Evolutionary conservation across 2,329 filamentous ascomycete species (phyloP), one percentile per base, ranked within the genome.

Genomic region (Dendryphion nanum): DNA sequence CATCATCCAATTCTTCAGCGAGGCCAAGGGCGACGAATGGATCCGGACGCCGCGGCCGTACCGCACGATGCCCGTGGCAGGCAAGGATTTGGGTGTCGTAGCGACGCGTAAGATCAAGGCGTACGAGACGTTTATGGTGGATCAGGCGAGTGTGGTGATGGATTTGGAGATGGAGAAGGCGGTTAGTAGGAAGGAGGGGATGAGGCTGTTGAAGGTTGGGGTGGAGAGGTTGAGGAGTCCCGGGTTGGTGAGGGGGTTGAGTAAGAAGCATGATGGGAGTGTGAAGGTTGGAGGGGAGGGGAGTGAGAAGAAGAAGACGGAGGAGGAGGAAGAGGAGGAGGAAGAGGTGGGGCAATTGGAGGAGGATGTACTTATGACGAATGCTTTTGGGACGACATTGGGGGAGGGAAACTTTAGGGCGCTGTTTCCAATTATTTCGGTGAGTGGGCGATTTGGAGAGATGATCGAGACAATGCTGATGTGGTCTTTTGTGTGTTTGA

Each of bases 101-200:
- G 50, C 52, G 1, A 53, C 50, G 8, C 28, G 52, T 0, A 40
- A 29, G 15, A 56, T 57, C 8, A 23, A 33, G 17, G 40, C 45
- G 23, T 51, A 39, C 18, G 52, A 56, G 30, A 56, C 51, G 2
- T 46, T 57, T 30, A 57, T 57, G 54, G 26, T 57, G 5, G 54
- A 57, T 30, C 49, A 51, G 17, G 50, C 52, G 14, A 40, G 31
- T 10, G 36, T 57, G 3, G 46, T 51, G 3, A 30, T 50, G 13
- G 51, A 49, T 26, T 17, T 46, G 19, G 31, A 40, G 4, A 13
- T 48, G 2, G 40, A 47, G 14, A 37, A 38, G 21, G 33, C 30
- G 2, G 2, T 50, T 10, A 30, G 8, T 4, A 14, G 23, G 12
- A n/a, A 4, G 4, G 34, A 46, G 30, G 37, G 37, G 1, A 28